Percentiles rank a stretch among this genome's conserved stretches.
These are phyloP conservation scores for Pseudoperonospora humuli DNA, from an alignment of 352 stramenopile genomes.

Conservation along the genomic window DNA sequence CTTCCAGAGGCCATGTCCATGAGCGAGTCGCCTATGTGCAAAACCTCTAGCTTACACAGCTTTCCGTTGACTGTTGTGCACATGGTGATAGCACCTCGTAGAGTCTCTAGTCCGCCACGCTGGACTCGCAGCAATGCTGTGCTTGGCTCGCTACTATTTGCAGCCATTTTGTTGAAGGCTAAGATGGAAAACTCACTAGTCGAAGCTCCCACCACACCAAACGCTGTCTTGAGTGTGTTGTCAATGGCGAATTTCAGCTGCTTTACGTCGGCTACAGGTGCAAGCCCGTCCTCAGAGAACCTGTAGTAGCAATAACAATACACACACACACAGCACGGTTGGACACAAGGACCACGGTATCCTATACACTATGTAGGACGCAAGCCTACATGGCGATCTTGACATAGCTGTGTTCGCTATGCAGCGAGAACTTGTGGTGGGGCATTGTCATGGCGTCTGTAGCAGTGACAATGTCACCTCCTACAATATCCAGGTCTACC, in stretches of 20 bases:
- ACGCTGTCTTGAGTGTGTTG: slow-evolving; percentile 61
- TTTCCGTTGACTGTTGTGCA: slow-evolving; percentile 61
- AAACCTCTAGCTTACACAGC: slow-evolving; percentile 51
- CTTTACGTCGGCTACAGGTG: slow-evolving; percentile 41
- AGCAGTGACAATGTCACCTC: no score
- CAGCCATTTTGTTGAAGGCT: slow-evolving; percentile 23
- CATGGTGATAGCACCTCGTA: slow-evolving; percentile 68
- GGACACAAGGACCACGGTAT: neutral
- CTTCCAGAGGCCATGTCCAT: slow-evolving; percentile 59
- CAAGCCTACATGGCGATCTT: slow-evolving; percentile 69
- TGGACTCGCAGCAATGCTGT: slow-evolving; percentile 57
- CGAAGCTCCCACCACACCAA: slow-evolving; percentile 53
- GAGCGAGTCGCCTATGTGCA: slow-evolving; percentile 52
- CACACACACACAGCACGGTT: neutral
- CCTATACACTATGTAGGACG: neutral
- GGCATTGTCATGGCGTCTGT: slow-evolving; percentile 11
- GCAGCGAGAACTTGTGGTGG: slow-evolving; percentile 75
- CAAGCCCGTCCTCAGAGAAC: slow-evolving; percentile 41
- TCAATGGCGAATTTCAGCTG: slow-evolving; percentile 64
- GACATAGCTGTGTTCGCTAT: slow-evolving; percentile 38
- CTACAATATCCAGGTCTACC: no score
- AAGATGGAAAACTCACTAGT: slow-evolving; percentile 66
- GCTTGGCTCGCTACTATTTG: slow-evolving; percentile 30
- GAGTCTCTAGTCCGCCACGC: slow-evolving; percentile 42
- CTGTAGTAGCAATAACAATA: slow-evolving; percentile 18